Percentiles rank a stretch among this genome's conserved stretches.
Conservation (phyloP, 352 stramenopile species). For the Phytophthora foliorum region DNA sequence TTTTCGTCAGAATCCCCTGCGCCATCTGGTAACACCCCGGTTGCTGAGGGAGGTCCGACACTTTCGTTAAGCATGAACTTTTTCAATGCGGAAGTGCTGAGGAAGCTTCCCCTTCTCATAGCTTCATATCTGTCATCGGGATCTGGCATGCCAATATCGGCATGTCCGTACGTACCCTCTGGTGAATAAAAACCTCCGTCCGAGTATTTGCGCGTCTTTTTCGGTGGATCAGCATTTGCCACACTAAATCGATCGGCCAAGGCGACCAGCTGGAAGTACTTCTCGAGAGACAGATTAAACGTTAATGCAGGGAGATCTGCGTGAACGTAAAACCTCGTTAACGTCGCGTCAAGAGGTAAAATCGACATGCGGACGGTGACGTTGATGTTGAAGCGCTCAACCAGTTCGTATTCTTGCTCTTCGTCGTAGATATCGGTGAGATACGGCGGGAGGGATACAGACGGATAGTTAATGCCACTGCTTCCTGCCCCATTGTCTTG, state of each 20-base stretch:
- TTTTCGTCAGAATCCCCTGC: conserved; percentile 58
- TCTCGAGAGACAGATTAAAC: conserved; percentile 88
- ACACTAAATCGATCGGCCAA: conserved; percentile 72
- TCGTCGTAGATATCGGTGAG: conserved; percentile 52
- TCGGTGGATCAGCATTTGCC: conserved; percentile 37
- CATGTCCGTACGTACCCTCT: conserved; percentile 23
- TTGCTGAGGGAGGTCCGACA: conserved; percentile 16
- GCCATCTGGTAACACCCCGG: conserved; percentile 33
- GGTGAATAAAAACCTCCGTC: conserved; percentile 22
- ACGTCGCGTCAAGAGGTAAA: conserved; percentile 83
- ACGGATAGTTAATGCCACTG: conserved; percentile 41
- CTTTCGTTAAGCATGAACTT: conserved; percentile 54
- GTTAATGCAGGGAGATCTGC: conserved; percentile 84
- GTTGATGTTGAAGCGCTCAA: conserved; percentile 91
- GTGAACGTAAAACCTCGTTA: conserved; percentile 87
- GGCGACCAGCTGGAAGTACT: conserved; percentile 79
- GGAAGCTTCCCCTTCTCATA: conserved; percentile 48
- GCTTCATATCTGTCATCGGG: conserved; percentile 32
- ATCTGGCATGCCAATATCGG: conserved; percentile 10
- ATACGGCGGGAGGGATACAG: conserved; percentile 55
- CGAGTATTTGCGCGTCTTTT: conserved; percentile 32
- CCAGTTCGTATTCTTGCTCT: conserved; percentile 77
- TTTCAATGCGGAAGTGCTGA: conserved; percentile 65
- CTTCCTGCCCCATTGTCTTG: conserved; percentile 31
- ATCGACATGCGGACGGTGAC: conserved; percentile 87